Evolutionary conservation across 768 basidiomycete species (phyloP).

Genomic region (Pleurotus ostreatus): DNA sequence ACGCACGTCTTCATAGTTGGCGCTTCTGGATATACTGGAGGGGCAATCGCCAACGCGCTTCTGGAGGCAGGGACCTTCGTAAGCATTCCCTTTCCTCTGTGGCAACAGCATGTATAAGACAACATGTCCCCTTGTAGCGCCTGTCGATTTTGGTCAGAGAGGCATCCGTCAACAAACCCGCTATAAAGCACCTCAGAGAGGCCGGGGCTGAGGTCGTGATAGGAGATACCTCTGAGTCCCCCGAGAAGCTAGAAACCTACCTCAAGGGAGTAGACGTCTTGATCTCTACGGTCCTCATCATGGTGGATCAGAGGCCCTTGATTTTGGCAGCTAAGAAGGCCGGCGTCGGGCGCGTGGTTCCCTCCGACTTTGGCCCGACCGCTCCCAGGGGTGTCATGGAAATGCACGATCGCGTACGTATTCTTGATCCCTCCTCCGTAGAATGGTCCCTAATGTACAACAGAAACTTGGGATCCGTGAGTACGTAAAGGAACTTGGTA

Average conservation of each 20-base stretch:
- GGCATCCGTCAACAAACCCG: neutral
- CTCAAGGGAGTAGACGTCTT: neutral
- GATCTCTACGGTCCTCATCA: neutral
- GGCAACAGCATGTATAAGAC: neutral
- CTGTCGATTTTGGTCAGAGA: neutral
- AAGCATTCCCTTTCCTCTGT: neutral
- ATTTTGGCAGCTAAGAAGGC: too few relatives aligned
- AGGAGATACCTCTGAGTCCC: neutral
- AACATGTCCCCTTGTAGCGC: neutral
- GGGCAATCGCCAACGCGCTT: neutral
- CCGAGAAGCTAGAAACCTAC: neutral
- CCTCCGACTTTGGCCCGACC: neutral
- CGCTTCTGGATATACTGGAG: neutral
- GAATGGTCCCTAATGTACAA: neutral
- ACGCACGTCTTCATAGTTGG: neutral
- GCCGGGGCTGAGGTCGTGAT: neutral
- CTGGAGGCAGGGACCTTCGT: neutral
- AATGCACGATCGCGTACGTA: neutral
- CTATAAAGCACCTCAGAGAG: neutral
- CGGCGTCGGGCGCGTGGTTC: too few relatives aligned
- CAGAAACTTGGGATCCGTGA: constrained; percentile 25
- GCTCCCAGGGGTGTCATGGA: neutral
- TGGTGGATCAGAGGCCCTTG: too few relatives aligned
- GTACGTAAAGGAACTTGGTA: constrained; percentile 17
- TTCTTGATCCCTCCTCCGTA: neutral